These are phyloP conservation scores for Boechera divaricarpa DNA, from an alignment of 345 rosid genomes.

Conservation along the genomic window DNA sequence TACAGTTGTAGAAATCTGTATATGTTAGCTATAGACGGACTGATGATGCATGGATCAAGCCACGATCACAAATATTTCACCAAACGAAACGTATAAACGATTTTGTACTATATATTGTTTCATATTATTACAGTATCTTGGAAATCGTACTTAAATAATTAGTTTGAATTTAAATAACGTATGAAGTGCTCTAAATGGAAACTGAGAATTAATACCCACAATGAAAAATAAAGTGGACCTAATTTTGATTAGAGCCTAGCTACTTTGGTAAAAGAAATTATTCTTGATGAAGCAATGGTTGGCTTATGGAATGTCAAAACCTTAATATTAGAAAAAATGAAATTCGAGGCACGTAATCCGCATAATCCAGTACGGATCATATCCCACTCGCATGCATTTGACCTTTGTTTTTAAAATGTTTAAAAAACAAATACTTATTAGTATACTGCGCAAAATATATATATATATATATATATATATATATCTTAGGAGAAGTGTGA, in stretches of 20 bases:
- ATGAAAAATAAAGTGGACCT: conserved; percentile 38
- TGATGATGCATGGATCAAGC: not conserved
- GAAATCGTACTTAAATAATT: not conserved
- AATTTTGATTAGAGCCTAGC: conserved; percentile 38
- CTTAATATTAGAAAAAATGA: conserved; percentile 37
- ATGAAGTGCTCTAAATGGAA: conserved; percentile 28
- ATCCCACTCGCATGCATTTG: conserved; percentile 42
- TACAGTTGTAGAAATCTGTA: not conserved
- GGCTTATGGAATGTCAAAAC: conserved; percentile 49
- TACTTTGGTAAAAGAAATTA: conserved; percentile 39
- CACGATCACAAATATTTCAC: not conserved
- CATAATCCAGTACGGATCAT: conserved; percentile 46
- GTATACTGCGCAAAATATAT: not conserved
- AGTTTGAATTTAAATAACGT: not conserved
- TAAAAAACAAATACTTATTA: conserved; percentile 8
- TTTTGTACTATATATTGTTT: not conserved
- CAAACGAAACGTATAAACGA: not conserved
- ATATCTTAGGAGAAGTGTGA: no score
- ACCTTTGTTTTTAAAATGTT: conserved; percentile 26
- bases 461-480: no score
- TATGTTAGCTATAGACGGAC: not conserved
- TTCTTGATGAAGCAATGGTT: conserved; percentile 46
- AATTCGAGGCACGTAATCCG: conserved; percentile 39
- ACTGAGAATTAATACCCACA: conserved; percentile 17
- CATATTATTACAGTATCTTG: not conserved